Conservation (phyloP, 1,139 yeast species). For the Scheffersomyces segobiensis region DNA sequence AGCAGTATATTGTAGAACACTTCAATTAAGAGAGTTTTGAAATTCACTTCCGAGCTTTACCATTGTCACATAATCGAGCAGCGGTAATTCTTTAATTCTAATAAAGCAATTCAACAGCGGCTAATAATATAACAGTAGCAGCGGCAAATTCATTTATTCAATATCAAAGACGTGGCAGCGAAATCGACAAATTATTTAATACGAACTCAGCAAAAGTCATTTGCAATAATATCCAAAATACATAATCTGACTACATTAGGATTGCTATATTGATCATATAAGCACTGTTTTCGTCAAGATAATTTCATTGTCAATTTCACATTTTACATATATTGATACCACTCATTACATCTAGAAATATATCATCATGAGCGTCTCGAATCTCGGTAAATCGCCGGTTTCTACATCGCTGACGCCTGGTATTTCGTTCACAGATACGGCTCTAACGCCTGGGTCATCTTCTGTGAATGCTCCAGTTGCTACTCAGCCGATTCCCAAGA, state of each 20-base stretch:
- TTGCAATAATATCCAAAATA: neutral
- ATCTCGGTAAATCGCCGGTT: neutral
- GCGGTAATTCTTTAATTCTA: neutral
- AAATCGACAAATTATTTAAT: too few relatives aligned
- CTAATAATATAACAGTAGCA: neutral
- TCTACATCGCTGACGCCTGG: neutral
- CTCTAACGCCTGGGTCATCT: neutral
- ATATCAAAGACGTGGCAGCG: neutral
- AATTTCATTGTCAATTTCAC: neutral
- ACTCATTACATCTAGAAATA: neutral
- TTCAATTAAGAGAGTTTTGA: neutral
- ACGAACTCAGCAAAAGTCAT: neutral
- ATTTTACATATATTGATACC: neutral
- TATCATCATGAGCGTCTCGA: neutral
- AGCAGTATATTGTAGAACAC: neutral
- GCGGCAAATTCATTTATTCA: neutral
- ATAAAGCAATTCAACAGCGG: neutral
- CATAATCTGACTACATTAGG: neutral
- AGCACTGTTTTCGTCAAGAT: neutral
- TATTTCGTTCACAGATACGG: neutral
- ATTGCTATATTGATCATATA: neutral
- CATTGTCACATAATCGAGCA: neutral
- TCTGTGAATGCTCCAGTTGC: slow-evolving; percentile 1
- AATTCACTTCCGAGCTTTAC: neutral
- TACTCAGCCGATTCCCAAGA: slow-evolving; percentile 79